Evolutionary conservation across 1,284 basidiomycete species (phyloP), one percentile per base, ranked within the genome.

Genomic region (Anthracocystis panici-leucophaei): DNA sequence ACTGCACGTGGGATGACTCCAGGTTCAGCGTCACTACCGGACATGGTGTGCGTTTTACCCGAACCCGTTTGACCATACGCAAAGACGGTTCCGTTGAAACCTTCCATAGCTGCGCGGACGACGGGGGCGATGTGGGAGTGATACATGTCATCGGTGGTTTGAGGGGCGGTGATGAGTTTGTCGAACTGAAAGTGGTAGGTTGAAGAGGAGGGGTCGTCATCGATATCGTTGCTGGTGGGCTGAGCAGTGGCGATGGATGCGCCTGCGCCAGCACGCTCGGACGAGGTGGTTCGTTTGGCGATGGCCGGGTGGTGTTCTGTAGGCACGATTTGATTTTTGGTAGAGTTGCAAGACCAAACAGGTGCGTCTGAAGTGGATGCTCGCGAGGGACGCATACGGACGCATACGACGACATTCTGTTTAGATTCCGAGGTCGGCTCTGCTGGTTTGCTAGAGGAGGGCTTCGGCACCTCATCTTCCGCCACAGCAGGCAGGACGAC

Each of bases 1-100:
- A 99, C 93, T 0, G 95, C 91, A 27, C 93, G 90, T 0, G 95
- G 94, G 65, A 98, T 97, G 73, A 99, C 95, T 64, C 96, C 96
- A 0, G 94, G 94, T 78, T 97, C 91, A 3, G 90, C 88, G 11
- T 91, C 90, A 40, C 89, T 91, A 11, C 96, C 96, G 8, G 89
- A 89, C 45, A 98, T 89, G 0, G 94, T 96, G 84, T 92, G 94
- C 2, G 92, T 94, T 85, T 89, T 89, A 42, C 88, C 89, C 3
- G 87, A 88, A 16, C 88, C 88, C 2, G 88, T 88, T 86, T 94
- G 92, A 21, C 95, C 95, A 81, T 97, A 97, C 0, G 95, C 95
- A 81, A 97, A 97, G 48, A 97, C 90, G 74, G 97, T 93, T 12
- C 94, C 90, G 84, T 99, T 98, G 88, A 91, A 98, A 11, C 95